phyloP scores from a whole-genome alignment of 2,329 filamentous ascomycete species.

The Colletotrichum horii region DNA sequence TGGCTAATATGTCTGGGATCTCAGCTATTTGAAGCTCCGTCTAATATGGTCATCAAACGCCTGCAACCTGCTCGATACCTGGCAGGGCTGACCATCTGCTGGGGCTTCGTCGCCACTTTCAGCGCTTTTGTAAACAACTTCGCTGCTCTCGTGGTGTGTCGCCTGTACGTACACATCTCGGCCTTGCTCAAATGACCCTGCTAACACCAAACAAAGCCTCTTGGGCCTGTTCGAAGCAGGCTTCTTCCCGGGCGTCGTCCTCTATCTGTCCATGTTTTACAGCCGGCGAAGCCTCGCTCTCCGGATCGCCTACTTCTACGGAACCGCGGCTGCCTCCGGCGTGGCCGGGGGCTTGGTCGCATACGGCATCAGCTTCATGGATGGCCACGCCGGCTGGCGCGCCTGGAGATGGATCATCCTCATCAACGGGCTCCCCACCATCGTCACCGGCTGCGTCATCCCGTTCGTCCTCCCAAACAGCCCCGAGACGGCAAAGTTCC shows the following conservation, averaged over 20 bases:
- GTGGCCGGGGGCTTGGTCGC: constrained; percentile 70
- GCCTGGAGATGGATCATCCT: constrained; percentile 74
- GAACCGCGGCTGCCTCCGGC: constrained; percentile 64
- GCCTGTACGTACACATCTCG: constrained; percentile 37
- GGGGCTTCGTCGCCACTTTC: constrained; percentile 60
- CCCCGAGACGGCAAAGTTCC: constrained; percentile 58
- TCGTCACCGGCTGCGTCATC: constrained; percentile 35
- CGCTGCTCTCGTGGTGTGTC: constrained; percentile 58
- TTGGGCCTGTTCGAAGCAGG: constrained; percentile 65
- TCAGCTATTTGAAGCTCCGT: constrained; percentile 46
- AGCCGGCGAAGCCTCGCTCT: constrained; percentile 65
- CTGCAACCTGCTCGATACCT: constrained; percentile 50
- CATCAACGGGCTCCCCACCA: constrained; percentile 59
- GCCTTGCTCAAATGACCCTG: neutral
- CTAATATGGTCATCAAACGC: constrained; percentile 40
- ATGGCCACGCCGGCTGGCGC: constrained; percentile 59
- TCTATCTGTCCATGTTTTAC: constrained; percentile 70
- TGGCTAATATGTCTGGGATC: neutral
- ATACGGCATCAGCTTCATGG: constrained; percentile 68
- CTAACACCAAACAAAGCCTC: constrained; percentile 27
- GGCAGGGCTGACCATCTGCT: constrained; percentile 31
- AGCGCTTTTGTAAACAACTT: constrained; percentile 63
- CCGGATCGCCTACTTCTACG: constrained; percentile 68
- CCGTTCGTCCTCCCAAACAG: constrained; percentile 43
- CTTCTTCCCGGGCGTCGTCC: constrained; percentile 62